Evolutionary conservation across 2,329 filamentous ascomycete genomes (phyloP).

Genomic region (Cytospora mali): DNA sequence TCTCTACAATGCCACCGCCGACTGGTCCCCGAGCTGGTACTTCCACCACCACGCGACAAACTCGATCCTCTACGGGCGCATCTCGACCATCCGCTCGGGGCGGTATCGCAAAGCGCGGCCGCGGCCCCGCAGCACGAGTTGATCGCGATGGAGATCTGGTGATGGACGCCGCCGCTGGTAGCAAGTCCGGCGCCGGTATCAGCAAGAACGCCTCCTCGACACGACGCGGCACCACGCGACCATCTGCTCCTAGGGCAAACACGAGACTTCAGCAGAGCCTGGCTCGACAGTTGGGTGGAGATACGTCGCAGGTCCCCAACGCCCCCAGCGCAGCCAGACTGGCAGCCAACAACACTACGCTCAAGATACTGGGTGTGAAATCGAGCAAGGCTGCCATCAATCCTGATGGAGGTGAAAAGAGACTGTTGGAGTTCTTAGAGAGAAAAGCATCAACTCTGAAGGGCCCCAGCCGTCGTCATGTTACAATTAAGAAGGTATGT

Average conservation of each 20-base stretch:
- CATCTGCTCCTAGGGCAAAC: constrained; percentile 28
- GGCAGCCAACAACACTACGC: constrained; percentile 38
- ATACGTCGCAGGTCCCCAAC: constrained; percentile 34
- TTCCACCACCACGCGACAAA: constrained; percentile 26
- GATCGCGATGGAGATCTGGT: constrained; percentile 64
- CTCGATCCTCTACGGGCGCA: constrained; percentile 20
- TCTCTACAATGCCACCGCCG: constrained; percentile 37
- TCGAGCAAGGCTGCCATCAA: constrained; percentile 70
- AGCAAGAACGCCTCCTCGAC: constrained; percentile 33
- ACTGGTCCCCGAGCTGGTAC: constrained; percentile 26
- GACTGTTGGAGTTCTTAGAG: constrained; percentile 70
- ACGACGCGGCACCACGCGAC: constrained; percentile 22
- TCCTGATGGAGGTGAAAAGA: constrained; percentile 65
- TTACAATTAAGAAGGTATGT: constrained; percentile 81
- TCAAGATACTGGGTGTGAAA: constrained; percentile 64
- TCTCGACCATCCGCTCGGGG: constrained; percentile 39
- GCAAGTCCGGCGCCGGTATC: constrained; percentile 36
- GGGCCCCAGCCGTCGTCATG: constrained; percentile 52
- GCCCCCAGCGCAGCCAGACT: constrained; percentile 31
- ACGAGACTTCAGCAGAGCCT: constrained; percentile 31
- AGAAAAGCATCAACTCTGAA: constrained; percentile 58
- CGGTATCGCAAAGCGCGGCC: constrained; percentile 54
- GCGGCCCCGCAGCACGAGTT: constrained; percentile 39
- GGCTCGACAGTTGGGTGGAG: constrained; percentile 37
- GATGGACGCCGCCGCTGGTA: constrained; percentile 46